These are phyloP conservation scores for Xylariomycetidae sp. DNA, from an alignment of 2,329 filamentous ascomycete species.

Conservation along the genomic window DNA sequence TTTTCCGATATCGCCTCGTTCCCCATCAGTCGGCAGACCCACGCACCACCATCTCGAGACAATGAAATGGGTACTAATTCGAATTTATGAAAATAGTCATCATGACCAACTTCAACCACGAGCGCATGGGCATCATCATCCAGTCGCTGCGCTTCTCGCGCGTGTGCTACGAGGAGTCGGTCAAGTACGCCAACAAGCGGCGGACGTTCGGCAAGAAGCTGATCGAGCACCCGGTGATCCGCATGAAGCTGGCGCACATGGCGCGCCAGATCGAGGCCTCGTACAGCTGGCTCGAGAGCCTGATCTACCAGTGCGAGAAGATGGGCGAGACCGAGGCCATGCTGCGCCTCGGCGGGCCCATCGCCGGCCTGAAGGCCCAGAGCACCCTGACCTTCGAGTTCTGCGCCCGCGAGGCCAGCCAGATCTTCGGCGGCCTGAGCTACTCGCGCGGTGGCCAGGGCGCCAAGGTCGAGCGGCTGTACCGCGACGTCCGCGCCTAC, in stretches of 20 bases:
- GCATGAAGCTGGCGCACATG: constrained; percentile 97
- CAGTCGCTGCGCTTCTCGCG: constrained; percentile 93
- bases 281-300: constrained; percentile 95
- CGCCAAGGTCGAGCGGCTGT: constrained; percentile 89
- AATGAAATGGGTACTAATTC: neutral
- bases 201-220: constrained; percentile 94
- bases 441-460: constrained; percentile 94
- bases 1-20: neutral
- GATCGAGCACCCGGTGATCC: constrained; percentile 94
- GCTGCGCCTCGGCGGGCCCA: constrained; percentile 90
- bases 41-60: neutral
- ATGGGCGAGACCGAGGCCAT: constrained; percentile 96
- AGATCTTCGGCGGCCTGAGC: constrained; percentile 93
- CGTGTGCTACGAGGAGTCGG: constrained; percentile 93
- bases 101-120: constrained; percentile 99
- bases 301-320: constrained; percentile 87
- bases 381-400: constrained; percentile 94
- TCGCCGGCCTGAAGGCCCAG: constrained; percentile 91
- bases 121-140: constrained; percentile 97
- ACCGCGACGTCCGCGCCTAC: constrained; percentile 92
- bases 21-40: no score
- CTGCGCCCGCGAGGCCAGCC: constrained; percentile 90
- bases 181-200: constrained; percentile 97
- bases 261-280: constrained; percentile 94
- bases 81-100: constrained; percentile 54